Conservation (phyloP, 148 eudicot species). For the Amaranthus palmeri region DNA sequence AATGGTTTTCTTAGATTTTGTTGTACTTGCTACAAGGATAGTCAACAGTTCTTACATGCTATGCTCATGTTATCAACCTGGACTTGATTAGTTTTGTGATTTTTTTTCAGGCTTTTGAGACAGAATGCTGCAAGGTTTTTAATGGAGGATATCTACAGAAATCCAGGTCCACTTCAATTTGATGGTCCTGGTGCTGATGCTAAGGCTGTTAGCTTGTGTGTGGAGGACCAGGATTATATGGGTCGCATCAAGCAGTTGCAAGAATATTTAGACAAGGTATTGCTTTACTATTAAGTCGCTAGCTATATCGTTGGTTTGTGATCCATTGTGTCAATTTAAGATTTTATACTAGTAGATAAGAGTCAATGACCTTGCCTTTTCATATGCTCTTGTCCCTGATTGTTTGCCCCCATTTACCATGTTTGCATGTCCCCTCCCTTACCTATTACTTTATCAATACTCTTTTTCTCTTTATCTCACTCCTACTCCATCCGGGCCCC, state of each 20-base stretch:
- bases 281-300: not conserved
- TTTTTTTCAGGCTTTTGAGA: slow-evolving; percentile 61
- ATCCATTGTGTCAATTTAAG: not conserved
- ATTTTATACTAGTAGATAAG: not conserved
- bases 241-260: slow-evolving; percentile 89
- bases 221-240: slow-evolving; percentile 98
- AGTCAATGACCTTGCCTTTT: not conserved
- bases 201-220: slow-evolving; percentile 78
- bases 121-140: slow-evolving; percentile 78
- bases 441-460: too few relatives aligned
- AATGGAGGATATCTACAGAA: slow-evolving; percentile 89
- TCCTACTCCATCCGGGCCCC: too few relatives aligned
- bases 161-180: slow-evolving; percentile 97
- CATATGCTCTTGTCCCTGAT: too few relatives aligned
- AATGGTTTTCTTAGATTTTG: too few relatives aligned
- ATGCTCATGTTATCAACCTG: not conserved
- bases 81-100: slow-evolving; percentile 8
- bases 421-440: too few relatives aligned
- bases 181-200: slow-evolving; percentile 99
- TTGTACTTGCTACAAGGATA: too few relatives aligned
- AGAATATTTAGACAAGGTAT: slow-evolving; percentile 78
- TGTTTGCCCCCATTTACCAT: too few relatives aligned
- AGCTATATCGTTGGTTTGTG: not conserved
- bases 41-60: not conserved
- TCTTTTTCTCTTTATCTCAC: too few relatives aligned